Percentiles rank a stretch among this genome's conserved stretches.
These are phyloP conservation scores for Salix koriyanagi DNA, from an alignment of 345 rosid species.

Conservation along the genomic window DNA sequence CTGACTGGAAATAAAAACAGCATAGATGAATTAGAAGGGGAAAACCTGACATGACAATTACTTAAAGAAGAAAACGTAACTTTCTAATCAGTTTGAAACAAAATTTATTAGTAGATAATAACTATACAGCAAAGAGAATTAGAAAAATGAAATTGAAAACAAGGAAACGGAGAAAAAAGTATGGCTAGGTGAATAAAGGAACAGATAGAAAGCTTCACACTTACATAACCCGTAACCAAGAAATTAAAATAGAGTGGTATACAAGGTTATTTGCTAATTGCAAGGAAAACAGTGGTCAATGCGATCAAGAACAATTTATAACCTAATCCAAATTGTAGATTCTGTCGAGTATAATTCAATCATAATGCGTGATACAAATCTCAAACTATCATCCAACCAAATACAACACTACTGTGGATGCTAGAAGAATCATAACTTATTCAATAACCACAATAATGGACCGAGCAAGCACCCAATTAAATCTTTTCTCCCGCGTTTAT, in stretches of 20 bases:
- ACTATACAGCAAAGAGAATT: not conserved
- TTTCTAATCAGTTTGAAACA: not conserved
- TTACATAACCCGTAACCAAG: not conserved
- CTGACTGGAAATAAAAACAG: not conserved
- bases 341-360: too few species aligned
- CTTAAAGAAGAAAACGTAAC: not conserved
- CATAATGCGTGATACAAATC: not conserved
- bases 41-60: not conserved
- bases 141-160: not conserved
- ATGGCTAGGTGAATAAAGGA: not conserved
- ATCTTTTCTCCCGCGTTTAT: not conserved
- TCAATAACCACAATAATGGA: not conserved
- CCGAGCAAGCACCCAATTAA: not conserved
- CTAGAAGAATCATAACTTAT: not conserved
- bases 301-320: not conserved
- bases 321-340: not conserved
- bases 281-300: not conserved
- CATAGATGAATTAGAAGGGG: not conserved
- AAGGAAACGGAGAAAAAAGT: not conserved
- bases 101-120: not conserved
- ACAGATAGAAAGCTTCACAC: not conserved
- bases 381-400: not conserved
- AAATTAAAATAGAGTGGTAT: not conserved
- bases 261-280: not conserved
- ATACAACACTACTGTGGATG: not conserved